Conservation (phyloP, 208 protist species). For the Vickermania ingenoplastis region DNA sequence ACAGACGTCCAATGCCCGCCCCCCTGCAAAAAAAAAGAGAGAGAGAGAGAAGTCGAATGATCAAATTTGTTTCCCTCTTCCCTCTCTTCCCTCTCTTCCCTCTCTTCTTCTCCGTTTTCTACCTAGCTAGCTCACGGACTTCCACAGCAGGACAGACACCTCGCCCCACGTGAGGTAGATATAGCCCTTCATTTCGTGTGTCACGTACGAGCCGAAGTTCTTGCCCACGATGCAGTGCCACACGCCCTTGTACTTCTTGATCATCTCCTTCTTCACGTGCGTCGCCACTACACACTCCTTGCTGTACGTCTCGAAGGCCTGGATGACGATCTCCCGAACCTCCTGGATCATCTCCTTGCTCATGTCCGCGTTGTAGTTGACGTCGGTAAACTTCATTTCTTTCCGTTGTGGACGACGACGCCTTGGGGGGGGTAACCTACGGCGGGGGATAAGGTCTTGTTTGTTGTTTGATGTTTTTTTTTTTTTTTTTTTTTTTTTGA, state of each 20-base stretch:
- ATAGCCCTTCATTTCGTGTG: constrained; percentile 99
- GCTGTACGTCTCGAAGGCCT: constrained; percentile 71
- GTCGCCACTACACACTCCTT: constrained; percentile 75
- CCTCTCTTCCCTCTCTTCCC: not conserved
- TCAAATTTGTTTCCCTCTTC: too few species aligned
- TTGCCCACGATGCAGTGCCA: constrained; percentile 99
- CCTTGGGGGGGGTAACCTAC: too few species aligned
- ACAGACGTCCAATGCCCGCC: too few species aligned
- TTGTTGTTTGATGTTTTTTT: too few species aligned
- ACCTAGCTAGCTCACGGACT: constrained; percentile 54
- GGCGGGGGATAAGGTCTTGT: too few species aligned
- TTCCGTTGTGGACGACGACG: constrained; percentile 12
- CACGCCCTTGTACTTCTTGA: constrained; percentile 81
- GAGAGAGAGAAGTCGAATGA: too few species aligned
- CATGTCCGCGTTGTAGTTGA: constrained; percentile 87
- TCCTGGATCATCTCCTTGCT: constrained; percentile 85
- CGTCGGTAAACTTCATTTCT: constrained; percentile 70
- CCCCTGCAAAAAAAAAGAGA: too few species aligned
- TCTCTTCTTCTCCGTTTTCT: not conserved
- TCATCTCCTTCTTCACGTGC: constrained; percentile 79
- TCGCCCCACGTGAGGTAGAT: constrained; percentile 99
- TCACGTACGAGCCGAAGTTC: constrained; percentile 99
- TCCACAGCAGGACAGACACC: constrained; percentile 97
- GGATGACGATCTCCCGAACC: constrained; percentile 50
- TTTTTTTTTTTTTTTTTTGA: too few species aligned